phyloP scores from a whole-genome alignment of 345 rosid genomes.

The Aurinia saxatilis region DNA sequence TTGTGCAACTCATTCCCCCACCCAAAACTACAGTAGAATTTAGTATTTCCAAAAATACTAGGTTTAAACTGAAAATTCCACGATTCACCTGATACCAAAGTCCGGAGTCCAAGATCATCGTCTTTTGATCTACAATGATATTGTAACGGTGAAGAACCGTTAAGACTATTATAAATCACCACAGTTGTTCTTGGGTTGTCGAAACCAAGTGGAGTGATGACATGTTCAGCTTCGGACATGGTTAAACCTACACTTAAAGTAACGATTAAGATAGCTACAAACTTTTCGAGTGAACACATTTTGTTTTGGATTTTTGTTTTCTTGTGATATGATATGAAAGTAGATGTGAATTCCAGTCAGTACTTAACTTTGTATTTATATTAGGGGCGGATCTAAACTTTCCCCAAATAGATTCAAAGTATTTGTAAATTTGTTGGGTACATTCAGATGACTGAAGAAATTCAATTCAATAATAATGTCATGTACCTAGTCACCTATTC shows the following conservation, averaged over 20 bases:
- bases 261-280: background rate
- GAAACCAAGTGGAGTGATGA: background rate
- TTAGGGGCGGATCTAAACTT: too few relatives aligned
- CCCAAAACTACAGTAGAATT: background rate
- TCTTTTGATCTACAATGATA: constrained; percentile 1
- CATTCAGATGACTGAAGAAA: too few relatives aligned
- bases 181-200: constrained; percentile 2
- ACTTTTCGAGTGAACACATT: background rate
- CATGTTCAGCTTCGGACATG: background rate
- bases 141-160: background rate
- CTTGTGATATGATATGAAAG: background rate
- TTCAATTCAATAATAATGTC: too few relatives aligned
- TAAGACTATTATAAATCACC: background rate
- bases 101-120: background rate
- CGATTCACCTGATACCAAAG: background rate
- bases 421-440: too few relatives aligned
- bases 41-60: background rate
- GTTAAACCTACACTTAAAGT: background rate
- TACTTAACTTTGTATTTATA: background rate
- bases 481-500: background rate
- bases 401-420: too few relatives aligned
- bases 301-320: background rate
- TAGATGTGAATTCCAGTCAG: background rate
- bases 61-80: background rate
- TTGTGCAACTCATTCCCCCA: background rate